Percentiles rank a stretch among this genome's conserved stretches.
phyloP scores from a whole-genome alignment of 78 protist species.

The Tieghemostelium lacteum region DNA sequence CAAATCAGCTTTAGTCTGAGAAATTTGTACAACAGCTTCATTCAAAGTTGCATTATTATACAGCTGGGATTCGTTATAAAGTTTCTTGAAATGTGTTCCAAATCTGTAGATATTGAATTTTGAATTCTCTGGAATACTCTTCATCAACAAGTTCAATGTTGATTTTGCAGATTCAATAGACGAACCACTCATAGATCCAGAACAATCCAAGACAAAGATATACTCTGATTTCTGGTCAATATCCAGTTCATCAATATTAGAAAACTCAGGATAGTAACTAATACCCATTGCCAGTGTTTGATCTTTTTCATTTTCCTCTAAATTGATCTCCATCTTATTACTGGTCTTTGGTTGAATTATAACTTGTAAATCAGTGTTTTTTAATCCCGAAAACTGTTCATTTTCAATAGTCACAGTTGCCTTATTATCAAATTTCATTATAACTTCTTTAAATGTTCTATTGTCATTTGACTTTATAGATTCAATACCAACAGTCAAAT shows the following conservation, averaged over 20 bases:
- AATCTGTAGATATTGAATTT: slow-evolving; percentile 59
- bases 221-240: slow-evolving; percentile 40
- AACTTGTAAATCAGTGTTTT: too few species aligned
- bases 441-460: too few species aligned
- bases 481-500: too few species aligned
- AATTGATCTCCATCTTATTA: too few species aligned
- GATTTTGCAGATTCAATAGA: slow-evolving; percentile 16
- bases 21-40: neutral
- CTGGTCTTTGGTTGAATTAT: too few species aligned
- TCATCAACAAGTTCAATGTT: slow-evolving; percentile 40
- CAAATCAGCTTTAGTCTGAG: slow-evolving; percentile 33
- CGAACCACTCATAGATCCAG: slow-evolving; percentile 53
- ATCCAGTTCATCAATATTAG: neutral
- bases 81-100: neutral
- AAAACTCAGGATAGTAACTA: slow-evolving; percentile 23
- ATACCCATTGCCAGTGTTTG: too few species aligned
- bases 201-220: slow-evolving; percentile 57
- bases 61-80: neutral
- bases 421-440: too few species aligned
- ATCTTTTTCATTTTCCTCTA: too few species aligned
- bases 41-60: slow-evolving; percentile 44
- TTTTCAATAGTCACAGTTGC: too few species aligned
- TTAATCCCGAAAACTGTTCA: too few species aligned
- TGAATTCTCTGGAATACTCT: slow-evolving; percentile 29
- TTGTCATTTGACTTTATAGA: too few species aligned